These are phyloP conservation scores for Saccharomycopsis amapae DNA, from an alignment of 805 yeast genomes.

Conservation along the genomic window DNA sequence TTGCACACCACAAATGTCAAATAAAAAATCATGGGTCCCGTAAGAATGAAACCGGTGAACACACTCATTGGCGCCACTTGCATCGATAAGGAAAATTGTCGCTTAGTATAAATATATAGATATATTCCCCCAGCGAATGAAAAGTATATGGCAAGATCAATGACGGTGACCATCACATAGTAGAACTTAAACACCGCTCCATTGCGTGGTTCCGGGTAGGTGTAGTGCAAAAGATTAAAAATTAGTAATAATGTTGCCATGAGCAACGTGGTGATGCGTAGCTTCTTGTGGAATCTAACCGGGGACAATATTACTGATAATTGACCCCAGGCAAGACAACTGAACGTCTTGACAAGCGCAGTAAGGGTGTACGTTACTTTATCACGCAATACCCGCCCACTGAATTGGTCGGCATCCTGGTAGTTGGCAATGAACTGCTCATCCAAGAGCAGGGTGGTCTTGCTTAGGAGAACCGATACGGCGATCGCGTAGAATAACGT, in stretches of 20 bases:
- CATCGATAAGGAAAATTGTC: slow-evolving; percentile 9
- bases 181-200: background rate
- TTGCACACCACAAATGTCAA: slow-evolving; percentile 3
- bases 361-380: slow-evolving; percentile 1
- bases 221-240: background rate
- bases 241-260: background rate
- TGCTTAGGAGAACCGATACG: slow-evolving; percentile 8
- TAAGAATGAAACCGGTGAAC: slow-evolving; percentile 8
- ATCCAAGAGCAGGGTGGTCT: slow-evolving; percentile 16
- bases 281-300: background rate
- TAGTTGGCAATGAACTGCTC: slow-evolving; percentile 14
- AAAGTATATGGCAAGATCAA: slow-evolving; percentile 2
- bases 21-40: slow-evolving; percentile 18
- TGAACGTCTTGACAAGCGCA: slow-evolving; percentile 8
- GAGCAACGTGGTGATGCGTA: background rate
- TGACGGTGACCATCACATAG: slow-evolving; percentile 5
- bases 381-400: background rate
- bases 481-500: slow-evolving; percentile 17
- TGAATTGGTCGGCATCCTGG: slow-evolving; percentile 15
- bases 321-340: slow-evolving; percentile 16
- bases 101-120: slow-evolving; percentile 2
- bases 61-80: slow-evolving; percentile 4
- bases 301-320: slow-evolving; percentile 3
- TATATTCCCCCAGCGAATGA: slow-evolving; percentile 2
- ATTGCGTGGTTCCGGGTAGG: slow-evolving; percentile 1